Conservation (phyloP, 1,284 basidiomycete species). For the Phaffia rhodozyma region DNA sequence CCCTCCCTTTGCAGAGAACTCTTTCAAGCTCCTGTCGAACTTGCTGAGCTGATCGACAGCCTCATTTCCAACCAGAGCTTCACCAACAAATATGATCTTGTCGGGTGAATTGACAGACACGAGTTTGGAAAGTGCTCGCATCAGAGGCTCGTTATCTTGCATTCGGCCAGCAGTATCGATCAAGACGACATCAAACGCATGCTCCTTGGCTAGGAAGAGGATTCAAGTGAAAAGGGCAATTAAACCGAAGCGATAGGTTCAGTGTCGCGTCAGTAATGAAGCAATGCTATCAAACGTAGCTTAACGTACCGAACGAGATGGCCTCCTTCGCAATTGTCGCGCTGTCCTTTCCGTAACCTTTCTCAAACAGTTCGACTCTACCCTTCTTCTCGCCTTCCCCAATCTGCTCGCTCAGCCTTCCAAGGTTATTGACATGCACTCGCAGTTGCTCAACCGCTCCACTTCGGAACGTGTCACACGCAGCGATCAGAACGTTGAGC, state of each 20-base stretch:
- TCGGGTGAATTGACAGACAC: slow-evolving; percentile 84
- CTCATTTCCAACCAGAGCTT: slow-evolving; percentile 91
- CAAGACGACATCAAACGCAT: slow-evolving; percentile 83
- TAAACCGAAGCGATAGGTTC: not conserved
- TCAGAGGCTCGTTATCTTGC: slow-evolving; percentile 97
- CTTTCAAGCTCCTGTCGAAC: slow-evolving; percentile 79
- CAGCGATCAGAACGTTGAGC: slow-evolving; percentile 85
- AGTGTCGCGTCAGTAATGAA: not conserved
- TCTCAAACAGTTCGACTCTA: slow-evolving; percentile 83
- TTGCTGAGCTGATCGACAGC: slow-evolving; percentile 90
- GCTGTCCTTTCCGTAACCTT: slow-evolving; percentile 96
- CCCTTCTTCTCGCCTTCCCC: slow-evolving; percentile 22
- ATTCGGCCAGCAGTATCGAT: slow-evolving; percentile 96
- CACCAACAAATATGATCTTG: slow-evolving; percentile 92
- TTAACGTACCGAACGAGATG: slow-evolving; percentile 60
- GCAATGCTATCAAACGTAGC: not conserved
- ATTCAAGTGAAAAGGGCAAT: not conserved
- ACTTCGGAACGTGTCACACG: slow-evolving; percentile 96
- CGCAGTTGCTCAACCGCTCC: slow-evolving; percentile 96
- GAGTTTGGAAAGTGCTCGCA: slow-evolving; percentile 95
- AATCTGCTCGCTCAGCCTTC: slow-evolving; percentile 65
- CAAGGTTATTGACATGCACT: slow-evolving; percentile 89
- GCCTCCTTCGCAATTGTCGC: slow-evolving; percentile 95
- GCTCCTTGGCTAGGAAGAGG: slow-evolving; percentile 54
- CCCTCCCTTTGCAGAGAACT: slow-evolving; percentile 61